A percentile compares a stretch with the other conserved stretches of the same genome.
phyloP scores from a whole-genome alignment of 257 asterid genomes.

The Haberlea rhodopensis region DNA sequence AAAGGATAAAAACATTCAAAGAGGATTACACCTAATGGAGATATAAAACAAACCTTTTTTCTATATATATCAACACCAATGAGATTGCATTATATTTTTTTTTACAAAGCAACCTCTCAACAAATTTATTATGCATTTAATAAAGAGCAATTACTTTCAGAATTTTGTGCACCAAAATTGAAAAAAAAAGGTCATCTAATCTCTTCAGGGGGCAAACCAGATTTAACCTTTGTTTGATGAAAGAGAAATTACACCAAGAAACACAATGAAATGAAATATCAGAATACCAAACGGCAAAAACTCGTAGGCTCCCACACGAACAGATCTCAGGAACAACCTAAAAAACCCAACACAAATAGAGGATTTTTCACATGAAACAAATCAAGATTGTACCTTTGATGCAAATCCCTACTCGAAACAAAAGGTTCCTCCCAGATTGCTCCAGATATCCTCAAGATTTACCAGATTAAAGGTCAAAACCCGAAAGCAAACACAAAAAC shows the following conservation, averaged over 20 bases:
- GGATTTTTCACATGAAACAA: background rate
- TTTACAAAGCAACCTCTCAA: conserved; percentile 20
- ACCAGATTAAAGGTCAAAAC: conserved; percentile 23
- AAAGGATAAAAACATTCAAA: conserved; percentile 27
- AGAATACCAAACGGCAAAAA: conserved; percentile 20
- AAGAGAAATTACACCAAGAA: conserved; percentile 25
- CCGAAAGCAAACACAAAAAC: background rate
- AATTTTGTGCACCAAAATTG: conserved; percentile 27
- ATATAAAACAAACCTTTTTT: conserved; percentile 16
- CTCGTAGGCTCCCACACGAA: conserved; percentile 20
- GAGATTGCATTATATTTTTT: conserved; percentile 19
- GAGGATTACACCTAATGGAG: conserved; percentile 21
- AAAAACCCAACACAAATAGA: conserved; percentile 24
- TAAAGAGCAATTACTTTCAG: conserved; percentile 20
- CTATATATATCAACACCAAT: conserved; percentile 23
- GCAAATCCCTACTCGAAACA: conserved; percentile 21
- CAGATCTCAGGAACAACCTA: conserved; percentile 44
- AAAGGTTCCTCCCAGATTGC: conserved; percentile 33
- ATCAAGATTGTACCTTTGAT: conserved; percentile 45
- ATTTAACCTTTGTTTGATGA: conserved; percentile 38
- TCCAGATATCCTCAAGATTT: conserved; percentile 36
- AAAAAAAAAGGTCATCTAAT: background rate
- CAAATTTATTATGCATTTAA: conserved; percentile 22
- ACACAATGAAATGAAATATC: conserved; percentile 29
- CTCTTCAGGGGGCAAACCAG: conserved; percentile 4